Conservation (phyloP, 257 asterid genomes). For the Galeopsis tetrahit region DNA sequence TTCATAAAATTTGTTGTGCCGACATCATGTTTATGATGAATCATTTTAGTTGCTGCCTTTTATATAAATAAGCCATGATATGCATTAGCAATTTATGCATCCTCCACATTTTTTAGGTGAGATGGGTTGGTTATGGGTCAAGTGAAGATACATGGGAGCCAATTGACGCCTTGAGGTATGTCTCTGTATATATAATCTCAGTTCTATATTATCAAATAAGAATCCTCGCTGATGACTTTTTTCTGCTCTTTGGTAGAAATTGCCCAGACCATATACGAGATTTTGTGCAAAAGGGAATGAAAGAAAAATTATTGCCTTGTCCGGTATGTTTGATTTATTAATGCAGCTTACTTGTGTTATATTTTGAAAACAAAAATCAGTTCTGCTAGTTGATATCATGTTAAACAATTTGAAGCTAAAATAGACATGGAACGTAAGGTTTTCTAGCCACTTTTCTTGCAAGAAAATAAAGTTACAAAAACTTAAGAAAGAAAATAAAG, state of each 20-base stretch:
- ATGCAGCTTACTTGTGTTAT: constrained; percentile 12
- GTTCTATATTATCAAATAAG: constrained; percentile 4
- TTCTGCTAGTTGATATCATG: constrained; percentile 3
- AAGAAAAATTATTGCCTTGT: constrained; percentile 47
- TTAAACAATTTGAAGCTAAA: constrained; percentile 15
- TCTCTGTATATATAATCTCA: constrained; percentile 20
- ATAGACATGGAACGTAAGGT: constrained; percentile 13
- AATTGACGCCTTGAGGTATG: constrained; percentile 44
- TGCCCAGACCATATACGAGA: constrained; percentile 48
- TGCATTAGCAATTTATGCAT: constrained; percentile 18
- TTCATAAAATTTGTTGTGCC: constrained; percentile 22
- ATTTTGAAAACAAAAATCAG: background rate
- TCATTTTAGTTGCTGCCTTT: constrained; percentile 14
- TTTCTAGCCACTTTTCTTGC: background rate
- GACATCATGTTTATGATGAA: constrained; percentile 12
- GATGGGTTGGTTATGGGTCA: constrained; percentile 58
- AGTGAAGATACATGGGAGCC: constrained; percentile 62
- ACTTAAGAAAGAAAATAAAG: background rate
- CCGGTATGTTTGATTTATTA: constrained; percentile 47
- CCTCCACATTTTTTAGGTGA: constrained; percentile 44
- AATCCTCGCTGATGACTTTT: constrained; percentile 19
- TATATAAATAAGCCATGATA: background rate
- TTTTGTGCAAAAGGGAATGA: constrained; percentile 43
- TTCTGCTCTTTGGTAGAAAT: constrained; percentile 42
- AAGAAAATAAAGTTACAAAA: background rate